Evolutionary conservation across 768 basidiomycete species (phyloP).

Genomic region (Pisolithus albus): DNA sequence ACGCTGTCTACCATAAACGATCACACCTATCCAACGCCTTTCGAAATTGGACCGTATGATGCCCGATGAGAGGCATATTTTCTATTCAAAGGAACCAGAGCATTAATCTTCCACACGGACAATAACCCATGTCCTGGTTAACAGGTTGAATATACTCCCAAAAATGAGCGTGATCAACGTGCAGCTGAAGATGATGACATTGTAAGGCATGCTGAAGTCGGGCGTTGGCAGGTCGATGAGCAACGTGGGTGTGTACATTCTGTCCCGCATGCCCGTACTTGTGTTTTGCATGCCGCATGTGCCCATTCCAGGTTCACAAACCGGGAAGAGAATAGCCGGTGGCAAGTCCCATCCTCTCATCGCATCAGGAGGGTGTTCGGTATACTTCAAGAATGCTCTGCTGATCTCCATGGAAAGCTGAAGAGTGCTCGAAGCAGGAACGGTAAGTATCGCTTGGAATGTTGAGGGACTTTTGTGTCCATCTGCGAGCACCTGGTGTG

Average conservation of each 20-base stretch:
- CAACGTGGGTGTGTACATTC: constrained; percentile 75
- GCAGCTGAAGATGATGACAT: constrained; percentile 95
- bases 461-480: constrained; percentile 44
- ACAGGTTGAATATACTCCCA: constrained; percentile 82
- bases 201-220: constrained; percentile 99
- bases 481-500: constrained; percentile 24
- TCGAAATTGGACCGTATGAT: no score
- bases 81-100: no score
- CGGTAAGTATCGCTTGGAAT: constrained; percentile 58
- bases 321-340: constrained; percentile 65
- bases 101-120: constrained; percentile 25
- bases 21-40: no score
- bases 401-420: constrained; percentile 65
- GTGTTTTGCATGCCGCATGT: background rate
- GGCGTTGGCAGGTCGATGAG: constrained; percentile 95
- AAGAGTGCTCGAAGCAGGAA: constrained; percentile 66
- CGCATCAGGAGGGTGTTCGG: constrained; percentile 93
- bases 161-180: constrained; percentile 90
- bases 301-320: background rate
- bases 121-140: constrained; percentile 78
- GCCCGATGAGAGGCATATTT: no score
- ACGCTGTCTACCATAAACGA: no score
- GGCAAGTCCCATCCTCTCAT: constrained; percentile 93
- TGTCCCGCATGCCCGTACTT: constrained; percentile 11
- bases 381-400: constrained; percentile 86